These are phyloP conservation scores for Collybiopsis confluens DNA, from an alignment of 768 basidiomycete genomes.

Conservation along the genomic window DNA sequence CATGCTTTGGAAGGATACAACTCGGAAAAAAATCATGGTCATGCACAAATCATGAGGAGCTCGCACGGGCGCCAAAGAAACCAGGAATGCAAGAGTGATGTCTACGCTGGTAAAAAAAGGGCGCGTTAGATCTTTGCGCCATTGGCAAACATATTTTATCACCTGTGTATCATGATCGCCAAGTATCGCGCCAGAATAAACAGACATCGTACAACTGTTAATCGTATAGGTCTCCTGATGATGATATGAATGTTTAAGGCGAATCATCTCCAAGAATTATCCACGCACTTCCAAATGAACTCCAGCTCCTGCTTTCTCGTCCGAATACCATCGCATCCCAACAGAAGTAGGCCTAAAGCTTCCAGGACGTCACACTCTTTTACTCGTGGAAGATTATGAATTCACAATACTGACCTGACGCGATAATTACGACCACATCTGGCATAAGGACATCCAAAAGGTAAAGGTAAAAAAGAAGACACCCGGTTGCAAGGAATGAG, in stretches of 20 bases:
- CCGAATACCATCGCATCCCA: too few species aligned
- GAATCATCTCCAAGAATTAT: not conserved
- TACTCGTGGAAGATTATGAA: too few species aligned
- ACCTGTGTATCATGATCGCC: not conserved
- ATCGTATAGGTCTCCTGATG: not conserved
- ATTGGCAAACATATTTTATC: too few species aligned
- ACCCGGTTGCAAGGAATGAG: too few species aligned
- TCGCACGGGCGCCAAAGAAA: not conserved
- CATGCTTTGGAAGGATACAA: not conserved
- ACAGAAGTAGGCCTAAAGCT: too few species aligned
- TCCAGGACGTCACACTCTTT: too few species aligned
- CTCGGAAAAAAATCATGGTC: not conserved
- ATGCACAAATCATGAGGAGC: not conserved
- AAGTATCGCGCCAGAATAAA: not conserved
- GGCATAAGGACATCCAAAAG: too few species aligned
- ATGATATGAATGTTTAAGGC: not conserved
- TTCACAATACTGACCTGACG: too few species aligned
- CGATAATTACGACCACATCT: too few species aligned
- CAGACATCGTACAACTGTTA: not conserved
- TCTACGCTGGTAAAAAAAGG: not conserved
- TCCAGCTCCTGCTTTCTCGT: too few species aligned
- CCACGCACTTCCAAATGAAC: too few species aligned
- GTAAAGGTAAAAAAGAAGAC: too few species aligned
- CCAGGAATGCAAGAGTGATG: not conserved
- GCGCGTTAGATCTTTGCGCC: not conserved